phyloP scores from a whole-genome alignment of 1,139 yeast species.

The Hyphopichia burtonii region DNA sequence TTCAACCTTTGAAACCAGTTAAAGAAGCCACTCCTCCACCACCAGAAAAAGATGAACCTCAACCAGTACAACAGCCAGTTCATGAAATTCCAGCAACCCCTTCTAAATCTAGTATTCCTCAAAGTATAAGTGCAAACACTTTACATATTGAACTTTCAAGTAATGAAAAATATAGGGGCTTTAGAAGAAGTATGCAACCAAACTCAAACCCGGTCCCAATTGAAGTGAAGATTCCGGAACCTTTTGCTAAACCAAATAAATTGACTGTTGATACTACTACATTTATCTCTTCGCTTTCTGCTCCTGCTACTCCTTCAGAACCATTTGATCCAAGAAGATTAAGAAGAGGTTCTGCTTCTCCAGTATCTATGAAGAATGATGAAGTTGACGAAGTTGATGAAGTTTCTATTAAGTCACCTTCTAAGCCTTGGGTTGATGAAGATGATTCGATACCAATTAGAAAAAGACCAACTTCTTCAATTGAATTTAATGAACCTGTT shows the following conservation, averaged over 20 bases:
- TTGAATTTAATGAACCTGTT: constrained; percentile 7
- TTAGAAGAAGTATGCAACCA: constrained; percentile 38
- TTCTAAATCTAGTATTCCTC: constrained; percentile 10
- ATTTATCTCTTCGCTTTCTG: constrained; percentile 12
- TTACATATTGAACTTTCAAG: constrained; percentile 23
- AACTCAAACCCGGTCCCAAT: constrained; percentile 26
- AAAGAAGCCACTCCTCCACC: constrained; percentile 1
- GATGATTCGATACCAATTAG: constrained; percentile 6
- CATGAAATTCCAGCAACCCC: constrained; percentile 5
- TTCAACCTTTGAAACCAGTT: constrained; percentile 14
- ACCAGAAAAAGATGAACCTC: background rate
- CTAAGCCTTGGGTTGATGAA: constrained; percentile 7
- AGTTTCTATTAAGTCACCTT: background rate
- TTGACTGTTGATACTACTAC: constrained; percentile 2
- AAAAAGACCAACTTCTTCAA: constrained; percentile 3
- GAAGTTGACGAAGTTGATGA: constrained; percentile 4
- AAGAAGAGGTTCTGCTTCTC: constrained; percentile 15
- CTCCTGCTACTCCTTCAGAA: constrained; percentile 8
- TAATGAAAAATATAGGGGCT: constrained; percentile 44
- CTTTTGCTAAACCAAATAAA: constrained; percentile 5
- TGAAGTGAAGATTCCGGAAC: constrained; percentile 24
- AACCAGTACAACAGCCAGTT: constrained; percentile 5
- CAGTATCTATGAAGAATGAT: constrained; percentile 8
- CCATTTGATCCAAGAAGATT: constrained; percentile 23
- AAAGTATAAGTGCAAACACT: constrained; percentile 6